Evolutionary conservation across 768 basidiomycete species (phyloP).

Genomic region (Leucocoprinus leucothites): DNA sequence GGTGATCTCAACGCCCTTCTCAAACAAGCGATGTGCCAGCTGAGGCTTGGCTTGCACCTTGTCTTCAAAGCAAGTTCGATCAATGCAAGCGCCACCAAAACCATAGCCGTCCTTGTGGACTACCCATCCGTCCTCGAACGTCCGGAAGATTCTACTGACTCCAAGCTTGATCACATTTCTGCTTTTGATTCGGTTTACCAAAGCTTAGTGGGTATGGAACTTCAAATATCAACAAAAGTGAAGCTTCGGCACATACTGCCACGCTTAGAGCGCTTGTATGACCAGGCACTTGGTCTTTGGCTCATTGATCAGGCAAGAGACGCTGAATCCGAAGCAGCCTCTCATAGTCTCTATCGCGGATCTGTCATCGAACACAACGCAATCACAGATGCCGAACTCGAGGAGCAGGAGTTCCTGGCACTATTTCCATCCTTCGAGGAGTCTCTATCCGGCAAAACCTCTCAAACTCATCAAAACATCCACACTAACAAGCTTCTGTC

Average conservation of each 20-base stretch:
- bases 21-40: slow-evolving; percentile 57
- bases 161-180: slow-evolving; percentile 24
- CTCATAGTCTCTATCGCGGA: slow-evolving; percentile 74
- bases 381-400: slow-evolving; percentile 66
- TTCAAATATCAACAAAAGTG: slow-evolving; percentile 43
- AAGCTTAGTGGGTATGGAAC: slow-evolving; percentile 41
- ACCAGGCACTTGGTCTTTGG: slow-evolving; percentile 80
- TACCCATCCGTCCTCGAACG: slow-evolving; percentile 47
- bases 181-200: slow-evolving; percentile 46
- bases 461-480: slow-evolving; percentile 13
- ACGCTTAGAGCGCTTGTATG: slow-evolving; percentile 52
- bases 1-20: slow-evolving; percentile 69
- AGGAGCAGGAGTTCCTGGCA: slow-evolving; percentile 78
- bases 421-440: slow-evolving; percentile 87
- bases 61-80: slow-evolving; percentile 18
- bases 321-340: slow-evolving; percentile 57
- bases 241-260: slow-evolving; percentile 25
- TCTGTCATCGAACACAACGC: slow-evolving; percentile 50
- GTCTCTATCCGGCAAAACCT: slow-evolving; percentile 31
- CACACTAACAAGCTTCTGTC: slow-evolving; percentile 26
- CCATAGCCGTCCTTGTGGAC: slow-evolving; percentile 34
- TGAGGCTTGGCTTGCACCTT: slow-evolving; percentile 69
- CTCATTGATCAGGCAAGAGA: slow-evolving; percentile 72
- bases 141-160: neutral
- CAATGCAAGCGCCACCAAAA: slow-evolving; percentile 19